Evolutionary conservation across 176 grass and related monocot species (phyloP).

Genomic region (Carex littledalei): DNA sequence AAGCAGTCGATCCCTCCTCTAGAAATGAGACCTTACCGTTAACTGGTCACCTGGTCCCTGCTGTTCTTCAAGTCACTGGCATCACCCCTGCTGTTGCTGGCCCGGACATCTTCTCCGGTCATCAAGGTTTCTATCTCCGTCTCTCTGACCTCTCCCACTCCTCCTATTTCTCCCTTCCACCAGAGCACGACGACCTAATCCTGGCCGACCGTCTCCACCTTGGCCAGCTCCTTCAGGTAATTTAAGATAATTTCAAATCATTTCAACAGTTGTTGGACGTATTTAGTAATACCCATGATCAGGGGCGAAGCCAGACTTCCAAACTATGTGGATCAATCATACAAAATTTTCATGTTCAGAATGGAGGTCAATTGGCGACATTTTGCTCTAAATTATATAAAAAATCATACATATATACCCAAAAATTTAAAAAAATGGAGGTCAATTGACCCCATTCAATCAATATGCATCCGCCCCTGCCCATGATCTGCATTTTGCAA

Average conservation of each 20-base stretch:
- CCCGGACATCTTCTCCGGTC: constrained; percentile 59
- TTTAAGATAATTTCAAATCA: neutral
- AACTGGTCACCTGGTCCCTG: constrained; percentile 14
- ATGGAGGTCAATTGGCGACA: too few relatives aligned
- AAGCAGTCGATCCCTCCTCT: constrained; percentile 27
- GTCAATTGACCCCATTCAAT: too few relatives aligned
- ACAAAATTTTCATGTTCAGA: too few relatives aligned
- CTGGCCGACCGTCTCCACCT: constrained; percentile 74
- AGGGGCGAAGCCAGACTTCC: too few relatives aligned
- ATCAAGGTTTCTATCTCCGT: constrained; percentile 82
- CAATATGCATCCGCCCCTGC: too few relatives aligned
- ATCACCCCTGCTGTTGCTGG: constrained; percentile 60
- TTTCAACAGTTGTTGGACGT: neutral
- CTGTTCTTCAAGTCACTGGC: constrained; percentile 65
- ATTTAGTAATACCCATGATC: neutral
- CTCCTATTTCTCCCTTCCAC: constrained; percentile 71
- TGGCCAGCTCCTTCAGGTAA: constrained; percentile 64
- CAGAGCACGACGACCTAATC: constrained; percentile 75
- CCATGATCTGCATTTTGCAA: neutral
- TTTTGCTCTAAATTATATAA: too few relatives aligned
- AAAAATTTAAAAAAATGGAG: too few relatives aligned
- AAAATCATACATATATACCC: too few relatives aligned
- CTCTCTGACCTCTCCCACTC: constrained; percentile 72
- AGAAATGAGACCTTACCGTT: constrained; percentile 14
- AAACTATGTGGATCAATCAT: too few relatives aligned